Base-by-base conservation (phyloP, 371 early-diverging fungal genomes). In the Rhizopus microsporus region DNA sequence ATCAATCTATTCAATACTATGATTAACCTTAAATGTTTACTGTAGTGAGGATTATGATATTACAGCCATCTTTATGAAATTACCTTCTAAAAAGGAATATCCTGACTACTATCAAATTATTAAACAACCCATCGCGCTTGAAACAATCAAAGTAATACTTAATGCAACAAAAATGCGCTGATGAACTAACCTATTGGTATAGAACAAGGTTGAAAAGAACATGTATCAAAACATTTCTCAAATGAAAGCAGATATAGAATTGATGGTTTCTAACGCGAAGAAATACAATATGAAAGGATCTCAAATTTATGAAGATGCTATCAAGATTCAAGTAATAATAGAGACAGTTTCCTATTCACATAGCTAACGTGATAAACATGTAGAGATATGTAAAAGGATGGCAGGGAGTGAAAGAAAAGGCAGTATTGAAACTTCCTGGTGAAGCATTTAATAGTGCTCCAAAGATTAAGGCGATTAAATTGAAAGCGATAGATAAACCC, bases 41-140 rank as follows among this genome's bases (percentile, higher is more conserved):
- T 40, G 12, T 51, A 64, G 63, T 37, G 74, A 75, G 17, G 91
- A 85, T 10, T 86, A 86, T 13, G 75, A 76, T 37, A 53, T 88
- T 3, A 69, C 82, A 35, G 87, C 87, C 12, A 67, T 88, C 39
- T 96, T 95, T 67, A 51, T 83, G 54, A 85, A 89, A 42, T 78
- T 92, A 9, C 95, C 96, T 4, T 88, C 88, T 8, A 77, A 77
- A 60, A 76, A 80, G 2, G 82, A 86, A 29, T 94, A 95, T 60
- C 95, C 96, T 2, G 95, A 95, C 56, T 97, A 96, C 68, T 96
- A 94, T 71, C 79, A 88, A 37, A 72, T 93, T 48, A 94, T 95
- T 58, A 85, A 88, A 50, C 71, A 84, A 2, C 97, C 96, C 7
- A 93, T 95, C 67, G 86, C 93, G 6, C 60, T 95, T 5, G 77